phyloP scores from a whole-genome alignment of 495 filamentous ascomycete species.

The Penicillium fimorum region DNA sequence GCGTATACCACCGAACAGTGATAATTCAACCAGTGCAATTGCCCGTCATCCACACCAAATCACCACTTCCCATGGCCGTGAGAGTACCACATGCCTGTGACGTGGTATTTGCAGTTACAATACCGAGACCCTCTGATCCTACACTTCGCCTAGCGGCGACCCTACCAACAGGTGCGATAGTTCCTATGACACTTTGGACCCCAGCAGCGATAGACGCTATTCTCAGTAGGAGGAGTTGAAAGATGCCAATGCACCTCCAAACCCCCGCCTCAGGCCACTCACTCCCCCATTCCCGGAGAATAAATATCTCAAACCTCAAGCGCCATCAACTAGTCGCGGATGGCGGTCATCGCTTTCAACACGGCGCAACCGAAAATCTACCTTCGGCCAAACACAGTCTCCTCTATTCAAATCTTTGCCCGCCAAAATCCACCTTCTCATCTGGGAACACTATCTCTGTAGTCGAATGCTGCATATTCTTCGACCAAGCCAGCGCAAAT shows the following conservation, averaged over 20 bases:
- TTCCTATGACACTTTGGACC: not conserved
- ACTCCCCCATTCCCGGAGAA: not conserved
- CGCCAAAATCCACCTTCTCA: not conserved
- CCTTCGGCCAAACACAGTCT: not conserved
- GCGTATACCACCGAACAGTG: too few relatives aligned
- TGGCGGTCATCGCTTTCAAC: not conserved
- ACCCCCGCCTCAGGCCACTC: not conserved
- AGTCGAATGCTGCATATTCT: conserved; percentile 1
- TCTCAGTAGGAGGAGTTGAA: not conserved
- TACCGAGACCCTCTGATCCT: not conserved
- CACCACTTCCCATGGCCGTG: too few relatives aligned
- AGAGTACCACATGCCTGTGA: not conserved
- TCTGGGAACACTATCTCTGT: conserved; percentile 5
- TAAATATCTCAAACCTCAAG: not conserved
- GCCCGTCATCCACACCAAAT: not conserved
- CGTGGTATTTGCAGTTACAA: not conserved
- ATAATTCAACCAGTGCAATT: not conserved
- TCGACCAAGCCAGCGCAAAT: too few relatives aligned
- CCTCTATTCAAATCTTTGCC: not conserved
- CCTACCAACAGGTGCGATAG: not conserved
- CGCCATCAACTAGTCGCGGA: not conserved
- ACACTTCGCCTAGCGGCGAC: not conserved
- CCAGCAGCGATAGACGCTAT: not conserved
- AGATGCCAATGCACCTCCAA: not conserved
- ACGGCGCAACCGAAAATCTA: not conserved